Evolutionary conservation across 2,329 filamentous ascomycete genomes (phyloP).

Genomic region (Colletotrichum eremochloae): DNA sequence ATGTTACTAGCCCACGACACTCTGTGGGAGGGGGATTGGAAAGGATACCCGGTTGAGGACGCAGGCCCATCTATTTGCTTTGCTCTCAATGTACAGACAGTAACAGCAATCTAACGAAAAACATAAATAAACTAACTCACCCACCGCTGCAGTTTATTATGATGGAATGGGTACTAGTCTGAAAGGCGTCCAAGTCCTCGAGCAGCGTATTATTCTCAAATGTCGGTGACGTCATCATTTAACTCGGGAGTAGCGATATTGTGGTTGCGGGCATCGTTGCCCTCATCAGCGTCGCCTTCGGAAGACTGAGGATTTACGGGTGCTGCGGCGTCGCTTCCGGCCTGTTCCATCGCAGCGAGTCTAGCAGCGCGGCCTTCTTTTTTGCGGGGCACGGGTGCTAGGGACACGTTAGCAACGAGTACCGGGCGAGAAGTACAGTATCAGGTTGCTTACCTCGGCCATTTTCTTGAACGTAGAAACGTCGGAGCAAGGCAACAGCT

Average conservation of each 20-base stretch:
- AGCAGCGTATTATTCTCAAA: neutral
- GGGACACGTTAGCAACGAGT: conserved; percentile 39
- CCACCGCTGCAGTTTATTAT: neutral
- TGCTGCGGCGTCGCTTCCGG: conserved; percentile 24
- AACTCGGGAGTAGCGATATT: neutral
- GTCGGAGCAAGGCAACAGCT: conserved; percentile 89
- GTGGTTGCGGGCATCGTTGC: neutral
- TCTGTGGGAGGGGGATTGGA: neutral
- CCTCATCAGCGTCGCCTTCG: conserved; percentile 7
- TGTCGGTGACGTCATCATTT: neutral
- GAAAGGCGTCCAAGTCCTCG: neutral
- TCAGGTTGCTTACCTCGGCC: conserved; percentile 78
- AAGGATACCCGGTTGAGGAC: conserved; percentile 14
- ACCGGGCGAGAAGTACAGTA: conserved; percentile 26
- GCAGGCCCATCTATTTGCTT: neutral
- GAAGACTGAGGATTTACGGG: neutral
- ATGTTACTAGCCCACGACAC: neutral
- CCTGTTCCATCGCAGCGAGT: conserved; percentile 59
- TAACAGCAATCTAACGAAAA: conserved; percentile 14
- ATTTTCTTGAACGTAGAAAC: conserved; percentile 99
- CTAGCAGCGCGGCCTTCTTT: conserved; percentile 69
- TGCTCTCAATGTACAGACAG: conserved; percentile 14
- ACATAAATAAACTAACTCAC: neutral
- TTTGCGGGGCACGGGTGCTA: conserved; percentile 66
- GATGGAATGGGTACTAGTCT: neutral